Evolutionary conservation across 176 grass and related monocot species (phyloP).

Genomic region (Ensete ventricosum): DNA sequence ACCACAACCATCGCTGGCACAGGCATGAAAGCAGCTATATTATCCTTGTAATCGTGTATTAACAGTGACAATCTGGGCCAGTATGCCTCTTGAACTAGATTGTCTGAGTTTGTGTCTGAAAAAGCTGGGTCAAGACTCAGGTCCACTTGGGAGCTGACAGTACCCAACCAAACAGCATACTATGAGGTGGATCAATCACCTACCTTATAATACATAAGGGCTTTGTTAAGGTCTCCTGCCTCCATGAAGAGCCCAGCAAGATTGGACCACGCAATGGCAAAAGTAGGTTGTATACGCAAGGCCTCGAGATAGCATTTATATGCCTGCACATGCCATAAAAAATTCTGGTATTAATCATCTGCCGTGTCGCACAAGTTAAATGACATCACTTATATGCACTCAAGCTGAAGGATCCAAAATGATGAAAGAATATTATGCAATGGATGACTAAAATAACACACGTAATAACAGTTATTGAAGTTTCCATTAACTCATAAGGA

Average conservation of each 20-base stretch:
- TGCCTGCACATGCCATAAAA: conserved; percentile 35
- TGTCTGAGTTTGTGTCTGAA: too few species aligned
- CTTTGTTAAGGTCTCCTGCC: conserved; percentile 63
- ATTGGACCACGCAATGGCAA: conserved; percentile 99
- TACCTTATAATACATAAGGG: conserved; percentile 93
- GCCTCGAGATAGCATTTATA: conserved; percentile 81
- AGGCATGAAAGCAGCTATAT: background rate
- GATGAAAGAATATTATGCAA: background rate
- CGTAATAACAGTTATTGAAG: too few species aligned
- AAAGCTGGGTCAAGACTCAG: background rate
- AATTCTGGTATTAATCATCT: background rate
- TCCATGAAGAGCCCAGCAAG: conserved; percentile 96
- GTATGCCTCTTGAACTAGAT: too few species aligned
- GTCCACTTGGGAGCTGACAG: background rate
- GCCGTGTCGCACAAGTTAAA: background rate
- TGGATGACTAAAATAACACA: background rate
- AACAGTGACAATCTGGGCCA: too few species aligned
- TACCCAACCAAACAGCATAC: background rate
- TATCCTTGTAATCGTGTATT: background rate
- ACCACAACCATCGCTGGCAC: background rate
- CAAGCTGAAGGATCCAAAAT: background rate
- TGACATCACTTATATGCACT: background rate
- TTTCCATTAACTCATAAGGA: too few species aligned
- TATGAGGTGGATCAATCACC: background rate
- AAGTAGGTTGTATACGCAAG: conserved; percentile 67